Evolutionary conservation across 2,329 filamentous ascomycete genomes (phyloP).

Genomic region (Diplodia corticola): DNA sequence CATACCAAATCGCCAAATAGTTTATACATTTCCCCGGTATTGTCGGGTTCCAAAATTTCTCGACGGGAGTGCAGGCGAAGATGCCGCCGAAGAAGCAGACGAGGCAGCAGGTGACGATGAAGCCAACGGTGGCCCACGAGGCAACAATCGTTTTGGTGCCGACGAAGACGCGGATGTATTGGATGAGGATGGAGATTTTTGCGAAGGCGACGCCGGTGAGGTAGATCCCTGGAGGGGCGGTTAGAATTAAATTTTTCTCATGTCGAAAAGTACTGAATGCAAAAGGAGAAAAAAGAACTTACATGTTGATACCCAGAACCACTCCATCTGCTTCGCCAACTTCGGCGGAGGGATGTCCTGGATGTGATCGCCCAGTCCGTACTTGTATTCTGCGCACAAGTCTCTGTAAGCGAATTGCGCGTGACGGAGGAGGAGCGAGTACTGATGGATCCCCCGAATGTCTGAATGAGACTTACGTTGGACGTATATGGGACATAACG

Average conservation of each 20-base stretch:
- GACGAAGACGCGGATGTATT: conserved; percentile 18
- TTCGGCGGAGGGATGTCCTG: background rate
- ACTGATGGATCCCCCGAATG: no score
- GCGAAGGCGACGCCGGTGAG: conserved; percentile 7
- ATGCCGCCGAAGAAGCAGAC: conserved; percentile 20
- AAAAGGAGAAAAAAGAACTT: background rate
- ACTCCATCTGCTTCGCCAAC: conserved; percentile 1
- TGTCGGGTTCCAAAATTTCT: conserved; percentile 13
- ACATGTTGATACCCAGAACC: conserved; percentile 19
- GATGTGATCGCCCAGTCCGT: conserved; percentile 11
- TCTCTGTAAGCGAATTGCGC: background rate
- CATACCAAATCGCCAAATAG: conserved; percentile 11
- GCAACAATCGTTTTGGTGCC: background rate
- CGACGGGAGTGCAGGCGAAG: conserved; percentile 11
- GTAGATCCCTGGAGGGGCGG: background rate
- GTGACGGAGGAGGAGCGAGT: background rate
- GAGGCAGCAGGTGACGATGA: conserved; percentile 14
- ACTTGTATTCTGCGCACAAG: background rate
- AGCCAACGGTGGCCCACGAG: conserved; percentile 4
- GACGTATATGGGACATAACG: background rate
- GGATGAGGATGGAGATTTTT: conserved; percentile 15
- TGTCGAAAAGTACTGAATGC: background rate
- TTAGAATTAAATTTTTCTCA: no score
- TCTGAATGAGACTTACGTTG: background rate
- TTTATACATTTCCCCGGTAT: conserved; percentile 8